Evolutionary conservation across 306 rosid species (phyloP), one percentile per base, ranked within the genome.

Genomic region (Medicago arabica): DNA sequence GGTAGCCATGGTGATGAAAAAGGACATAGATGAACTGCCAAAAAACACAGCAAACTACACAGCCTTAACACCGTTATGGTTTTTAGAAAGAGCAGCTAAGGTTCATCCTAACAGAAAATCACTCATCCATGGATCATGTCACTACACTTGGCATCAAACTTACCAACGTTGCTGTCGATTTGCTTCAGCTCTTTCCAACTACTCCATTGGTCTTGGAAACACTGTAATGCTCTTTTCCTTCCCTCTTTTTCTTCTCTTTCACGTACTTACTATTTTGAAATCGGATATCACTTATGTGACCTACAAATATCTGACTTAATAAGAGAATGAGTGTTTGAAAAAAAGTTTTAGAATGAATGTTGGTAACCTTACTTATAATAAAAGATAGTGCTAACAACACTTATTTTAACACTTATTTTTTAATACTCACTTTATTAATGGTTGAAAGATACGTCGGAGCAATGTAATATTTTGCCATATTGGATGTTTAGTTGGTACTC

Each of bases 51-150:
- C 98, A 1, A 93, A 91, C 85, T 80, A 87, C 85, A 89, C 88
- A 36, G 92, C 98, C 5, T 66, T 93, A 31, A 93, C 98, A 65
- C 98, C 98, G 63, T 43, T 93, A 39, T 89, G 96, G 97, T 89
- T 91, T 77, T 79, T 93, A 6, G 97, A 93, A 59, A 89, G 98
- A 82, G 97, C 93, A 1, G 90, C 98, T 66, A 17, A 72, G 82
- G 92, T 88, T 12, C 97, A 93, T 41, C 97, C 97, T 0, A 80
- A 81, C 66, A 87, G 96, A 81, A 62, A 25, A 3, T 91, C 98
- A 6, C 51, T 93, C 57, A 81, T 91, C 38, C 93, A 93, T 34
- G 98, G 93, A 84, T 89, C 96, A 13, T 89, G 72, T 9, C 86
- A 61, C 72, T 88, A 88, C 91, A 89, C 91, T 55, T 91, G 98